Percentiles rank a stretch among this genome's conserved stretches.
phyloP scores from a whole-genome alignment of 2,329 filamentous ascomycete genomes.

The Orbilia blumenaviensis region DNA sequence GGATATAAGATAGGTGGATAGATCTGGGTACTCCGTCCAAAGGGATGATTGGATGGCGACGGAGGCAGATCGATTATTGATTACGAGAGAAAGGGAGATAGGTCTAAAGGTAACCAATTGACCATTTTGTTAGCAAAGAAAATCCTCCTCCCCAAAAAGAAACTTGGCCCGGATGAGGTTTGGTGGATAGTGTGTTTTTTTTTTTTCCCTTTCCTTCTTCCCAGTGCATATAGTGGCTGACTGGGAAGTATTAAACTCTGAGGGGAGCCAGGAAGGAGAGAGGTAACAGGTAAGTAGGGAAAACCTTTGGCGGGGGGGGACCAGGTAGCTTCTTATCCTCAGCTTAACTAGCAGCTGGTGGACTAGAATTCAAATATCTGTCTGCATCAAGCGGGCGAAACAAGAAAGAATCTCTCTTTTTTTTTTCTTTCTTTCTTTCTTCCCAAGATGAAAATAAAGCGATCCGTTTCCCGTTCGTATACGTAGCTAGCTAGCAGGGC shows the following conservation, averaged over 20 bases:
- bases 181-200: no score
- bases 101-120: slow-evolving; percentile 45
- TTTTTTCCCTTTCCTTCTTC: no score
- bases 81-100: slow-evolving; percentile 29
- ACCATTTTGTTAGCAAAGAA: slow-evolving; percentile 41
- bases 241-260: neutral
- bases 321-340: slow-evolving; percentile 28
- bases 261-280: slow-evolving; percentile 8
- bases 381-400: slow-evolving; percentile 3
- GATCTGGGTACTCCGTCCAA: neutral
- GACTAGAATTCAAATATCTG: no score
- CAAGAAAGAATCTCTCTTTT: slow-evolving; percentile 24
- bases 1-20: neutral
- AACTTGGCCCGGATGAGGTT: slow-evolving; percentile 4
- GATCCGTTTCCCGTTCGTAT: slow-evolving; percentile 41
- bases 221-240: slow-evolving; percentile 15
- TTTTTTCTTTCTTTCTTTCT: no score
- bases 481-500: no score
- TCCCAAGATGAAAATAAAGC: slow-evolving; percentile 24
- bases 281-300: neutral
- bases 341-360: neutral
- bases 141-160: slow-evolving; percentile 20
- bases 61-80: slow-evolving; percentile 19
- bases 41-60: slow-evolving; percentile 14
- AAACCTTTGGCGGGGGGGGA: slow-evolving; percentile 20